Conservation (phyloP, 2,329 filamentous ascomycete species). For the Cytospora leucostoma region DNA sequence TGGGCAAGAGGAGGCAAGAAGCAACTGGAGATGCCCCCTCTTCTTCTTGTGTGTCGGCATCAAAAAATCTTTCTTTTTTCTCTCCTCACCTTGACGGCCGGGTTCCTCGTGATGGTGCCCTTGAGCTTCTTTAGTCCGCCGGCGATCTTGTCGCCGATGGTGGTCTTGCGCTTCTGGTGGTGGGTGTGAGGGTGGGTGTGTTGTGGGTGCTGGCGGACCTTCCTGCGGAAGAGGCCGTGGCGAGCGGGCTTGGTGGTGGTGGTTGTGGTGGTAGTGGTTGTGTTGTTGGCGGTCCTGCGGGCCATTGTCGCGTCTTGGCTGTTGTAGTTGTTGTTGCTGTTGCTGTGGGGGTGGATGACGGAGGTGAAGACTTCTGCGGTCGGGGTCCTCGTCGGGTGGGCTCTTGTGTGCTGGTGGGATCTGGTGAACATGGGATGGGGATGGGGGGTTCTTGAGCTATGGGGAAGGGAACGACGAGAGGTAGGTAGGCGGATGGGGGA, state of each 20-base stretch:
- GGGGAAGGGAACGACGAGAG: too few species aligned
- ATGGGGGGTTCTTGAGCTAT: background rate
- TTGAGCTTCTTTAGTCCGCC: constrained; percentile 74
- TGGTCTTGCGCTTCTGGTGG: constrained; percentile 68
- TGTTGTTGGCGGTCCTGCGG: constrained; percentile 31
- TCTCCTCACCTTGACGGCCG: constrained; percentile 65
- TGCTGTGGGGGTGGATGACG: background rate
- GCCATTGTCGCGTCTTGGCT: constrained; percentile 16
- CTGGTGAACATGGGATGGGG: background rate
- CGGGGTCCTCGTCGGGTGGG: constrained; percentile 4
- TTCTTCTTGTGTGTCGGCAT: too few species aligned
- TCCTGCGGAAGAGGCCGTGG: too few species aligned
- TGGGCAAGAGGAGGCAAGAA: too few species aligned
- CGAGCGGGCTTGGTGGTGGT: constrained; percentile 51
- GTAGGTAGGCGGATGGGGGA: background rate
- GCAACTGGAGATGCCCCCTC: too few species aligned
- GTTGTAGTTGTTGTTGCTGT: background rate
- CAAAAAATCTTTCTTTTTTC: too few species aligned
- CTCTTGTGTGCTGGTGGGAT: background rate
- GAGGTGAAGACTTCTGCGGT: constrained; percentile 16
- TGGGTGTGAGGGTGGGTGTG: constrained; percentile 45
- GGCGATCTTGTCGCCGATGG: constrained; percentile 74
- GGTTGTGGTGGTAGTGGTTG: constrained; percentile 35
- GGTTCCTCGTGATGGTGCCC: constrained; percentile 67
- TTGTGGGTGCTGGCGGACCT: constrained; percentile 30